Evolutionary conservation across 2,329 filamentous ascomycete genomes (phyloP), one percentile per base, ranked within the genome.

Genomic region (Cercospora zeina): DNA sequence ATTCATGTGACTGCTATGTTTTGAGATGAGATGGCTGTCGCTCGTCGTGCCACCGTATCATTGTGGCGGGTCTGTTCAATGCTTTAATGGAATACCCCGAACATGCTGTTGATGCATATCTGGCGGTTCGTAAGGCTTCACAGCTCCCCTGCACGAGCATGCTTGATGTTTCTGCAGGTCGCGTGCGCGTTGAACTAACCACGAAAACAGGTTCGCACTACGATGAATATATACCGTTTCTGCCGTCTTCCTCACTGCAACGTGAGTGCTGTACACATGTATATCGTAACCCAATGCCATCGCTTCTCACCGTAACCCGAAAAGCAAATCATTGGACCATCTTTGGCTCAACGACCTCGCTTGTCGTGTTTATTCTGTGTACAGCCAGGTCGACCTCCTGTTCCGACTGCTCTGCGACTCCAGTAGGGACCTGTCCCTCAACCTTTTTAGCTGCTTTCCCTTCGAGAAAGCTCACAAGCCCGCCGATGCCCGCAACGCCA

Each of bases 381-480:
- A 64, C 14, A 36, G 31, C 56, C 9, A 62, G 53, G 39, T 59
- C 47, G 4, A 45, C 31, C 11, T 59, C 54, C 31, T 58, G 27
- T 39, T 39, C 49, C 2, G 33, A 27, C 21, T 50, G 21, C n/a
- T 50, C 33, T 8, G 45, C 49, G 2, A 54, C 62, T 6, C 42
- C n/a, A 33, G 56, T 53, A 5, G 62, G 62, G 14, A 56, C 37
- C n/a, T 90, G 85, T 1, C 89, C 89, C 73, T 93, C 89, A 45
- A 90, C 81, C 30, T 80, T 78, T 78, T 91, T 92, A 31, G 91
- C 84, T 54, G 81, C 82, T 72, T 87, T 72, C 24, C 89, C 89
- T 73, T 95, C 90, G 21, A 85, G 68, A 65, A 87, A 90, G 76
- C 87, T 87, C 72, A 90, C 82, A 34, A 88, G 76, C 2, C 91